Evolutionary conservation across 169 alveolate genomes (phyloP), one percentile per base, ranked within the genome.

Genomic region (Babesia bovis): DNA sequence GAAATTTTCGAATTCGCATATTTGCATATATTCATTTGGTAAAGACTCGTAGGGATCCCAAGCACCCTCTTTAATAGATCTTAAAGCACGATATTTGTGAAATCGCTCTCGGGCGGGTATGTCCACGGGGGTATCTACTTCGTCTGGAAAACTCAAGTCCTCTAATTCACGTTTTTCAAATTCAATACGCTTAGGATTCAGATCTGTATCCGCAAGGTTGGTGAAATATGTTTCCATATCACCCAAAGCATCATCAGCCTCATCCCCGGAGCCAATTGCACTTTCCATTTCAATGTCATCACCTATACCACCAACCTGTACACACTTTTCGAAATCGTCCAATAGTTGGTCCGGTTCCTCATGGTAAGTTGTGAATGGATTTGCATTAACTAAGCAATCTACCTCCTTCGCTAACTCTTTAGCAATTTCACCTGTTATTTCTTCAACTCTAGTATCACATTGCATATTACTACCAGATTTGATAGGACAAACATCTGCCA

Each of bases 41-140:
- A 96, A 86, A 50, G 94, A 94, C 55, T 92, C 97, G 66, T 89
- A 93, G n/a, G 96, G 96, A 78, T 95, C 97, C 96, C 97, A 94
- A 40, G 89, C 90, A 41, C 96, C 92, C 30, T 93, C 90, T 65
- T 91, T 92, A 56, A 96, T 89, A 69, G 94, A 91, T 50, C 91
- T 92, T 33, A 96, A 72, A 21, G 96, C 96, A 71, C 96, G 76
- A 87, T 95, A 96, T 73, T 90, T 91, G 26, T 78, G 89, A 70
- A 94, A 96, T 30, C 85, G 71, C 91, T 47, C 83, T 61, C 36
- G 85, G 3, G 88, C 88, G 7, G 78, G 84, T 13, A 50, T 68
- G 56, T 93, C 93, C 9, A 83, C 71, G 10, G 95, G 95, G 28
- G 96, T 93, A 63, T 95, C 97, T 9, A 93, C 96, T 60, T 95